phyloP scores from a whole-genome alignment of 768 basidiomycete genomes.

The Gelatoporia subvermispora region DNA sequence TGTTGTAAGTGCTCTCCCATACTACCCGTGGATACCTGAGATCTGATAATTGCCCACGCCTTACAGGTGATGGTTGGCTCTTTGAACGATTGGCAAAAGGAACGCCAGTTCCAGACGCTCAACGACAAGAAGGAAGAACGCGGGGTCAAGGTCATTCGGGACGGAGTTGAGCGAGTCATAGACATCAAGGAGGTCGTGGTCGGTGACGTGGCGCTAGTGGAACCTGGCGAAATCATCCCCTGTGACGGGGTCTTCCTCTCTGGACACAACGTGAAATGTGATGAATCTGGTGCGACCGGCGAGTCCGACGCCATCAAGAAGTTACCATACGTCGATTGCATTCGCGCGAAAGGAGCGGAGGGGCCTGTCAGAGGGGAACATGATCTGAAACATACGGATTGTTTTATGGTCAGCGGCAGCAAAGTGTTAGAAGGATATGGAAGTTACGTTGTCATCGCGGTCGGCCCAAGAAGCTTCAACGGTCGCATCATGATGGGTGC shows the following conservation, averaged over 20 bases:
- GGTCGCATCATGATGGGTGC: conserved; percentile 97
- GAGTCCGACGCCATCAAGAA: conserved; percentile 97
- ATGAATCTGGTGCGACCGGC: conserved; percentile 94
- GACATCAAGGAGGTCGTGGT: conserved; percentile 77
- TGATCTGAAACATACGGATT: conserved; percentile 59
- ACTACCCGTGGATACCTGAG: conserved; percentile 23
- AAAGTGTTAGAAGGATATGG: conserved; percentile 96
- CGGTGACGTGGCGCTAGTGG: conserved; percentile 86
- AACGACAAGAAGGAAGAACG: conserved; percentile 97
- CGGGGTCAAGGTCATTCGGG: conserved; percentile 60
- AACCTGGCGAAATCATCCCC: conserved; percentile 94
- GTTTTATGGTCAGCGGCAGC: conserved; percentile 86
- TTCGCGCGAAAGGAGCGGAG: conserved; percentile 39
- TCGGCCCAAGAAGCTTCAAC: conserved; percentile 91
- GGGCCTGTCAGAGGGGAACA: conserved; percentile 24
- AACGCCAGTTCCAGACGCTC: conserved; percentile 87
- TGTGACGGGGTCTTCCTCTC: conserved; percentile 93
- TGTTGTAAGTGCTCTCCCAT: conserved; percentile 46
- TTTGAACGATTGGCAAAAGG: conserved; percentile 97
- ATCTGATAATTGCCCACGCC: no score
- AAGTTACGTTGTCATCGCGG: conserved; percentile 85
- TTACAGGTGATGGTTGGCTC: conserved; percentile 82
- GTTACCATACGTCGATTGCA: conserved; percentile 67
- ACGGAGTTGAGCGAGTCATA: conserved; percentile 22
- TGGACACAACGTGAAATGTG: conserved; percentile 92